Base-by-base conservation (phyloP, 495 filamentous ascomycete species). In the Jackrogersella minutella region DNA sequence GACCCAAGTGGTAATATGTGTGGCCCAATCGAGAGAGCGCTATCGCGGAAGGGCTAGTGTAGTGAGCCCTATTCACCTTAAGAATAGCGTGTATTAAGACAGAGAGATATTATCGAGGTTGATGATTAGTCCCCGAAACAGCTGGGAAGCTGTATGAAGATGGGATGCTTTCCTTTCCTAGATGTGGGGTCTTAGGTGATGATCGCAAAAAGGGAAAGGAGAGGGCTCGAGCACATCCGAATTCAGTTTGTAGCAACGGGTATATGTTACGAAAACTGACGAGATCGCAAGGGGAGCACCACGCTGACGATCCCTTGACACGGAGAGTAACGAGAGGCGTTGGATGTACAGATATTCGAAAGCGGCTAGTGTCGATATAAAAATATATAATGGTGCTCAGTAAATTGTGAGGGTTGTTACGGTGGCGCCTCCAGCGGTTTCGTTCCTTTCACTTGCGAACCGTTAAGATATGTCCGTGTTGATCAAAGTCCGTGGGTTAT, bases 151-250 rank as follows among this genome's bases (percentile, higher is more conserved):
- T 39, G 55, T 41, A 69, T 59, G 55, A 51, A 37, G 41, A 64
- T 61, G 58, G 62, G 57, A 58, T 43, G 62, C 26, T 52, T 60
- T 64, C 47, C 41, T 62, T 58, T 68, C 49, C 59, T 56, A 51
- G 66, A 17, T 60, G 56, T 70, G 62, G 62, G 58, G 67, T 36
- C 43, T 46, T 58, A 41, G 52, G 58, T 60, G 52, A 41, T 64
- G 44, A 60, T 62, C 67, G 56, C 56, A 66, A 70, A 44, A 58
- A 64, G 28, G 67, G 62, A 66, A 54, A 66, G 52, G 55, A 69
- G 57, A 66, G 22, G 67, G 67, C 62, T 70, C 67, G 67, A 70
- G 67, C 67, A 66, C 66, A 59, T 50, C 59, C 66, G 33, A 59
- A 57, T 69, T 46, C 26, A 17, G 44, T 49, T 19, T 26, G 59